A percentile compares a stretch with the other conserved stretches of the same genome.
Evolutionary conservation across 1,284 basidiomycete genomes (phyloP).

Genomic region (Xerocomus amazonicus): DNA sequence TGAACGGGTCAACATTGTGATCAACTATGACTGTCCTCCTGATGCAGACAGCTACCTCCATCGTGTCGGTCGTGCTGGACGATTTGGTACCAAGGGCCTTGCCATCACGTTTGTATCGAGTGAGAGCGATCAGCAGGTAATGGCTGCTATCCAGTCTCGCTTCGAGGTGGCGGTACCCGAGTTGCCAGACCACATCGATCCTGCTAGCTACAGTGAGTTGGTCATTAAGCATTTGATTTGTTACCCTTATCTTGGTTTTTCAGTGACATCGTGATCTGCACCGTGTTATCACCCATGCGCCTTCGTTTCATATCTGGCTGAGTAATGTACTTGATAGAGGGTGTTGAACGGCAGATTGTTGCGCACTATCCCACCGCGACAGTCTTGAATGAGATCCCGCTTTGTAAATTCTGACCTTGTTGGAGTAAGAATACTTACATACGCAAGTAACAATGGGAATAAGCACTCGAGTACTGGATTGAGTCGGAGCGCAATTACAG

Average conservation of each 20-base stretch:
- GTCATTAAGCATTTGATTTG: too few relatives aligned
- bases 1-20: slow-evolving; percentile 94
- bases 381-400: slow-evolving; percentile 8
- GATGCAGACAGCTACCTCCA: slow-evolving; percentile 99
- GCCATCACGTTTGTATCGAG: slow-evolving; percentile 97
- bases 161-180: slow-evolving; percentile 95
- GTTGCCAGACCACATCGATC: slow-evolving; percentile 89
- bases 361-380: background rate
- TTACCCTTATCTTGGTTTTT: background rate
- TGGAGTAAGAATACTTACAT: too few relatives aligned
- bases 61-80: slow-evolving; percentile 97
- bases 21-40: slow-evolving; percentile 94
- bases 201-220: slow-evolving; percentile 78
- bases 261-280: slow-evolving; percentile 31
- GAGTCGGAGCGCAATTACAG: too few relatives aligned
- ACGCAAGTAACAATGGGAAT: too few relatives aligned
- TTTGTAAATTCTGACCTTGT: too few relatives aligned
- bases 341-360: slow-evolving; percentile 1
- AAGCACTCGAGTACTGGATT: too few relatives aligned
- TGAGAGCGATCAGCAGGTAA: slow-evolving; percentile 90
- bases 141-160: slow-evolving; percentile 85
- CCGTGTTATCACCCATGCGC: slow-evolving; percentile 4
- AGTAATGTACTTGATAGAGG: slow-evolving; percentile 23
- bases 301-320: slow-evolving; percentile 6
- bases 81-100: slow-evolving; percentile 99